phyloP scores from a whole-genome alignment of 148 eudicot species.

The Pharnaceum exiguum region DNA sequence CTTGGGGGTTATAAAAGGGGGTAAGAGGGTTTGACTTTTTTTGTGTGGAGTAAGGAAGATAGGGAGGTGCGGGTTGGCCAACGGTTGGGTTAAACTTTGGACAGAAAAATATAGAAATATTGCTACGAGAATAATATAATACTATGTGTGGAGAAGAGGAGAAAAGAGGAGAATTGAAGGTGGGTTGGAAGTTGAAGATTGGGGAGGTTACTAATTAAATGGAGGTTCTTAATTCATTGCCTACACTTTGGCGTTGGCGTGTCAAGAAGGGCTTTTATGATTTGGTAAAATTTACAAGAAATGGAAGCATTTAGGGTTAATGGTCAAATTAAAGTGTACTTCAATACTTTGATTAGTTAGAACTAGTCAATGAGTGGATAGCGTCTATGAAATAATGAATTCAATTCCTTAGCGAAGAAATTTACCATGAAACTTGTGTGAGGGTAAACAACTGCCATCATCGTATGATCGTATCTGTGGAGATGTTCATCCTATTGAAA shows the following conservation, averaged over 20 bases:
- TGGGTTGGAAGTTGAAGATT: slow-evolving; percentile 27
- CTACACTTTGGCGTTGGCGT: slow-evolving; percentile 2
- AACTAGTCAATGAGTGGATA: too few species aligned
- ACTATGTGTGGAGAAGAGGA: not conserved
- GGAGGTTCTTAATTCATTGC: not conserved
- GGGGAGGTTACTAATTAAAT: slow-evolving; percentile 9
- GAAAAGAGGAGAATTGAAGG: not conserved
- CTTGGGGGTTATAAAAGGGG: slow-evolving; percentile 1
- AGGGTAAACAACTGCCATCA: not conserved
- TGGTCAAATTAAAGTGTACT: too few species aligned
- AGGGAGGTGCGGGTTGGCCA: slow-evolving; percentile 31
- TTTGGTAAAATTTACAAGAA: slow-evolving; percentile 12
- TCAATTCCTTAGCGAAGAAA: too few species aligned
- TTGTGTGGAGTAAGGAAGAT: not conserved
- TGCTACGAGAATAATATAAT: not conserved
- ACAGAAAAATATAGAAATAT: not conserved
- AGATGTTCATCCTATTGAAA: too few species aligned
- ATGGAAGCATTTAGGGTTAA: not conserved
- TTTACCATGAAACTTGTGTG: not conserved
- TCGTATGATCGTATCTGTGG: too few species aligned
- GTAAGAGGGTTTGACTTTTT: slow-evolving; percentile 15
- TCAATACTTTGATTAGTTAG: too few species aligned
- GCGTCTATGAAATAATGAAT: too few species aligned
- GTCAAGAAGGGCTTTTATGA: not conserved
- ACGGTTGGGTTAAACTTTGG: slow-evolving; percentile 18